These are phyloP conservation scores for Parietaria judaica DNA, from an alignment of 306 rosid genomes.

Conservation along the genomic window DNA sequence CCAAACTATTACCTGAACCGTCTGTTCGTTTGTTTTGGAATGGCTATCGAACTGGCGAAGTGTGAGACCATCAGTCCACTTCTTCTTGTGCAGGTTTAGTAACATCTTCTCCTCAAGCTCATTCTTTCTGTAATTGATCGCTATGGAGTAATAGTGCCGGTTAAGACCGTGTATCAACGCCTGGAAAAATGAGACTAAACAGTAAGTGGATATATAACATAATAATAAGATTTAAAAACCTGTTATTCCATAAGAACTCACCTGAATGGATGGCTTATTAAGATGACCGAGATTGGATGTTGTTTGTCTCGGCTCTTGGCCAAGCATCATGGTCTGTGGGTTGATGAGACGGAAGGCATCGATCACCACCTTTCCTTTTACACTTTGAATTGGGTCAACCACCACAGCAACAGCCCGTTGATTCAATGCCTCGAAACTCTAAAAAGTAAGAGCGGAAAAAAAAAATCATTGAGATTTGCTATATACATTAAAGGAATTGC, in stretches of 20 bases:
- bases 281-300: slow-evolving; percentile 94
- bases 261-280: slow-evolving; percentile 95
- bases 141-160: slow-evolving; percentile 89
- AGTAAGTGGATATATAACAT: background rate
- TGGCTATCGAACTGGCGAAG: slow-evolving; percentile 71
- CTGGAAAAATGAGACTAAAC: slow-evolving; percentile 23
- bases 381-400: slow-evolving; percentile 95
- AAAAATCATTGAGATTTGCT: background rate
- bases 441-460: slow-evolving; percentile 1
- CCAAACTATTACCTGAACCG: slow-evolving; percentile 55
- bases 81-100: slow-evolving; percentile 91
- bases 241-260: slow-evolving; percentile 23
- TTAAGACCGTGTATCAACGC: slow-evolving; percentile 94
- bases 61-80: slow-evolving; percentile 92
- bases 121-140: slow-evolving; percentile 88
- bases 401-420: slow-evolving; percentile 97
- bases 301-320: slow-evolving; percentile 93
- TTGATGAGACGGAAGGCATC: slow-evolving; percentile 93
- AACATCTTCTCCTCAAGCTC: slow-evolving; percentile 95
- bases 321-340: slow-evolving; percentile 95
- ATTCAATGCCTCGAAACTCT: slow-evolving; percentile 96
- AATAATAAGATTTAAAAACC: background rate
- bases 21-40: slow-evolving; percentile 91
- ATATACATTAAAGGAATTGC: background rate
- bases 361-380: slow-evolving; percentile 91